Conservation (phyloP, 106 monocot genomes). For the Dendrobium huoshanense region DNA sequence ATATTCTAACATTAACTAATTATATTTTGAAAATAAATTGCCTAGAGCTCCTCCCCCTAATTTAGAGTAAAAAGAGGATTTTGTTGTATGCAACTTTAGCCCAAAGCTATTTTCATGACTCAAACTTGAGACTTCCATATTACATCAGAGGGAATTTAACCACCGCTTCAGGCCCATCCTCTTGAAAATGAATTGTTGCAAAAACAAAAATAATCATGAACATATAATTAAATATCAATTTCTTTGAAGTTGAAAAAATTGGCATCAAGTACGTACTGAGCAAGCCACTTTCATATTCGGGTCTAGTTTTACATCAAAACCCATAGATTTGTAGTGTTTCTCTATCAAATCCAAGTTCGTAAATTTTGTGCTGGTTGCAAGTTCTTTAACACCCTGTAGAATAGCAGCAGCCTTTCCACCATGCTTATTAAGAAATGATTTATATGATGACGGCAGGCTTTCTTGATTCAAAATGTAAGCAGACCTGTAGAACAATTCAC, state of each 20-base stretch:
- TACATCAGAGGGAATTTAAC: background rate
- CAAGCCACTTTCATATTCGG: conserved; percentile 92
- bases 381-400: conserved; percentile 54
- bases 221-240: background rate
- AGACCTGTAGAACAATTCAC: conserved; percentile 39
- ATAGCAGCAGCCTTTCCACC: conserved; percentile 78
- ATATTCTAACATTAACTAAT: background rate
- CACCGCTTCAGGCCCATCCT: background rate
- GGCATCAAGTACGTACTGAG: conserved; percentile 46
- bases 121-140: background rate
- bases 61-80: too few species aligned
- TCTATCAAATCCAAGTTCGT: conserved; percentile 59
- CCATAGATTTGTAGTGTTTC: conserved; percentile 67
- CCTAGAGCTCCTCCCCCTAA: too few species aligned
- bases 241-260: background rate
- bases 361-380: conserved; percentile 43
- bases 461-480: conserved; percentile 96
- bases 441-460: conserved; percentile 82
- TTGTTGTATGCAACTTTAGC: background rate
- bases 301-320: conserved; percentile 73
- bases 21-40: background rate
- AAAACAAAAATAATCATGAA: background rate
- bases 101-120: background rate
- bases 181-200: background rate
- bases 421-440: conserved; percentile 92